Conservation (phyloP, 2,329 filamentous ascomycete genomes). For the Tolypocladium ophioglossoides region DNA sequence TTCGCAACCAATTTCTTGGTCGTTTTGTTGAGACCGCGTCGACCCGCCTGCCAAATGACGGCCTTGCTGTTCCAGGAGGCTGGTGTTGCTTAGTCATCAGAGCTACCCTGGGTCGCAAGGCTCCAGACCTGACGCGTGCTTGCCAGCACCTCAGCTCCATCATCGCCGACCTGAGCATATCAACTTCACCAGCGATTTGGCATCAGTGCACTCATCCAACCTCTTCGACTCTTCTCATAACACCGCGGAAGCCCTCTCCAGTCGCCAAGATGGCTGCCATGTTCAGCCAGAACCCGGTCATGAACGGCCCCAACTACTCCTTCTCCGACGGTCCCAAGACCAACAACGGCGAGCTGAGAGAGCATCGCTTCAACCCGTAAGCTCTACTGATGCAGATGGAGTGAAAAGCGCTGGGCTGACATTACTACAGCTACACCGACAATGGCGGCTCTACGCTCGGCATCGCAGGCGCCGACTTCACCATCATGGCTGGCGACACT, state of each 20-base stretch:
- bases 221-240: background rate
- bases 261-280: conserved; percentile 46
- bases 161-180: conserved; percentile 1
- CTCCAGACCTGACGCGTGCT: conserved; percentile 34
- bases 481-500: conserved; percentile 95
- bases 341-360: conserved; percentile 42
- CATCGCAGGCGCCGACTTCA: conserved; percentile 88
- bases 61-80: background rate
- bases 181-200: conserved; percentile 9
- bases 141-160: conserved; percentile 16
- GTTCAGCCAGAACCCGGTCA: conserved; percentile 59
- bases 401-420: conserved; percentile 1
- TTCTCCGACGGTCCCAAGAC: conserved; percentile 50
- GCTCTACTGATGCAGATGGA: conserved; percentile 14
- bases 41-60: background rate
- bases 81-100: conserved; percentile 27
- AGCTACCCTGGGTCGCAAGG: conserved; percentile 20
- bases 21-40: background rate
- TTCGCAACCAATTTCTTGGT: background rate
- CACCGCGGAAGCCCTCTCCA: conserved; percentile 1
- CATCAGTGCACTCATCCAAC: background rate
- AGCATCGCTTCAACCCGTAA: conserved; percentile 92
- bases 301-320: conserved; percentile 61
- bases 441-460: conserved; percentile 95
- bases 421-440: conserved; percentile 71